Evolutionary conservation across 208 protist genomes (phyloP).

Genomic region (Paratrypanosoma confusum): DNA sequence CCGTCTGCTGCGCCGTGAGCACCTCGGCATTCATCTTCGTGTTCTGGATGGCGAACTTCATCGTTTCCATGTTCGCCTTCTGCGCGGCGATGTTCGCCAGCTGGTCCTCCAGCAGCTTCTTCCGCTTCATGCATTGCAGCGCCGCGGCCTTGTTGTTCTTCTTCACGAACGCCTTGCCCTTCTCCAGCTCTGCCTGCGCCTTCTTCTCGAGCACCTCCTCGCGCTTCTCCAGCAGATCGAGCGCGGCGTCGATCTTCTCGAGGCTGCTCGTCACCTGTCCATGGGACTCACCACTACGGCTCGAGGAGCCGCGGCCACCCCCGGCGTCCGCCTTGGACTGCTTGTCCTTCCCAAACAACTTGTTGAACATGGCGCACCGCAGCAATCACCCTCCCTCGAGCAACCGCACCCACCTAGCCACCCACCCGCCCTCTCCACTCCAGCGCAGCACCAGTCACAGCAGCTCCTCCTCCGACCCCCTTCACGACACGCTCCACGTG

Average conservation of each 20-base stretch:
- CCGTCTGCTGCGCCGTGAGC: slow-evolving; percentile 60
- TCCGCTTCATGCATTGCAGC: slow-evolving; percentile 83
- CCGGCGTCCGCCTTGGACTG: slow-evolving; percentile 25
- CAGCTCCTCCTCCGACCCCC: no score
- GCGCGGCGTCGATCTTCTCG: slow-evolving; percentile 61
- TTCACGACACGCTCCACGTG: no score
- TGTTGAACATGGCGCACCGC: slow-evolving; percentile 45
- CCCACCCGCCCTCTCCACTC: no score
- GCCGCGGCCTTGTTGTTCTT: slow-evolving; percentile 84
- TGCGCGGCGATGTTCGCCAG: slow-evolving; percentile 40
- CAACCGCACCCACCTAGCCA: no score
- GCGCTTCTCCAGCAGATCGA: slow-evolving; percentile 79
- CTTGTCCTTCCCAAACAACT: slow-evolving; percentile 61
- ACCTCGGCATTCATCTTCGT: slow-evolving; percentile 79
- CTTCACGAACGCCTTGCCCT: slow-evolving; percentile 68
- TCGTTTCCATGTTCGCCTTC: slow-evolving; percentile 77
- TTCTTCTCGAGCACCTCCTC: slow-evolving; percentile 80
- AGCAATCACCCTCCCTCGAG: no score
- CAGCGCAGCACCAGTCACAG: no score
- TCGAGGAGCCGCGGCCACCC: slow-evolving; percentile 4
- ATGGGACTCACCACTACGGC: slow-evolving; percentile 8
- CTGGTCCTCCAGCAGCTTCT: slow-evolving; percentile 86
- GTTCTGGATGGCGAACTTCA: slow-evolving; percentile 81
- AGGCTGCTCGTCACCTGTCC: slow-evolving; percentile 26
- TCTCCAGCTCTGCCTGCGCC: slow-evolving; percentile 59